A percentile compares a stretch with the other conserved stretches of the same genome.
These are phyloP conservation scores for Dactylonectria macrodidyma DNA, from an alignment of 2,329 filamentous ascomycete species.

Conservation along the genomic window DNA sequence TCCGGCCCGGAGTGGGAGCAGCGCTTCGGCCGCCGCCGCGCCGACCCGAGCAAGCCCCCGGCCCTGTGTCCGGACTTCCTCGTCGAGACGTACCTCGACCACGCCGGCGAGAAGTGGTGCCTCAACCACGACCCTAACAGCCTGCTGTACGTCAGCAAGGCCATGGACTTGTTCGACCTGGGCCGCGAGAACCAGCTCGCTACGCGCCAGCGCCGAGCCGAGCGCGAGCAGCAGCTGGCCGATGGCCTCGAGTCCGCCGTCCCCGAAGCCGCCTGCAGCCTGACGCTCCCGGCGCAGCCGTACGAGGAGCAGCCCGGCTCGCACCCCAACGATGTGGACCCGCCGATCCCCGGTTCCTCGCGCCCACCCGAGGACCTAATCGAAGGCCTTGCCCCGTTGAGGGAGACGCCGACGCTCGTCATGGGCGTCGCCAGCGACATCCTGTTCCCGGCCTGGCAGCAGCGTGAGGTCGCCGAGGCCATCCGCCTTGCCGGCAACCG, in stretches of 20 bases:
- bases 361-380: conserved; percentile 85
- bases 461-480: conserved; percentile 91
- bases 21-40: conserved; percentile 88
- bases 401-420: conserved; percentile 86
- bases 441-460: conserved; percentile 97
- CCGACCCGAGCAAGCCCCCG: conserved; percentile 88
- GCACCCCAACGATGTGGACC: conserved; percentile 49
- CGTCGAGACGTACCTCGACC: conserved; percentile 98
- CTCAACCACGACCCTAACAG: conserved; percentile 97
- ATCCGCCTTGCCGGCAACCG: conserved; percentile 83
- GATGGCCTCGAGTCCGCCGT: conserved; percentile 66
- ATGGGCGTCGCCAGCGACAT: conserved; percentile 97
- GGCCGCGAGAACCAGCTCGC: conserved; percentile 78
- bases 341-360: conserved; percentile 52
- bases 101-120: conserved; percentile 98
- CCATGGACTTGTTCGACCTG: conserved; percentile 98
- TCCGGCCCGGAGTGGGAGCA: conserved; percentile 98
- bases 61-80: conserved; percentile 98
- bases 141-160: conserved; percentile 95
- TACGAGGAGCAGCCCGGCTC: conserved; percentile 85
- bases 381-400: conserved; percentile 78
- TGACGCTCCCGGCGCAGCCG: conserved; percentile 86
- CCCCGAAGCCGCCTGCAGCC: conserved; percentile 69
- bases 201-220: conserved; percentile 73
- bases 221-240: conserved; percentile 72